Evolutionary conservation across 345 rosid genomes (phyloP).

Genomic region (Eucalyptus fibrosa): DNA sequence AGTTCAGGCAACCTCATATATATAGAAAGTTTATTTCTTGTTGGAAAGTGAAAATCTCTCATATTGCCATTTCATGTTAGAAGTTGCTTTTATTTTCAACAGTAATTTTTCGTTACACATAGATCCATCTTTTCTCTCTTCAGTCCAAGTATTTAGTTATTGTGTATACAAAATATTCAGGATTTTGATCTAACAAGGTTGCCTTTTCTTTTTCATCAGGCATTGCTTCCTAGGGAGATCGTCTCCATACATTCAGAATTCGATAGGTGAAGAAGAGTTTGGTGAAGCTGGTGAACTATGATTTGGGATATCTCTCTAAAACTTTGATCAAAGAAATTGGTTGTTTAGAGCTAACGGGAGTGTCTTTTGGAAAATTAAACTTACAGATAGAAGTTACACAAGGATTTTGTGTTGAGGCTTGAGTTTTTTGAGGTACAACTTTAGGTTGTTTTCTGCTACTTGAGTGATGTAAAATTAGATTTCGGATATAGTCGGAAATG

Average conservation of each 20-base stretch:
- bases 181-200: not conserved
- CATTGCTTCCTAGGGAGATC: slow-evolving; percentile 43
- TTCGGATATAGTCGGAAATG: slow-evolving; percentile 49
- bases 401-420: slow-evolving; percentile 50
- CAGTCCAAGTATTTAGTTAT: not conserved
- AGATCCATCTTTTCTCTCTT: not conserved
- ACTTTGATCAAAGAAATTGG: slow-evolving; percentile 27
- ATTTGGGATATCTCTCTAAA: slow-evolving; percentile 15
- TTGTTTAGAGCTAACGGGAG: slow-evolving; percentile 51
- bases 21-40: not conserved
- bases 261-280: slow-evolving; percentile 30
- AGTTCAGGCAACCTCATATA: not conserved
- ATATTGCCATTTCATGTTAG: not conserved
- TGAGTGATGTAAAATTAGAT: slow-evolving; percentile 74
- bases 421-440: slow-evolving; percentile 33
- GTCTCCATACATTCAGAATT: slow-evolving; percentile 1
- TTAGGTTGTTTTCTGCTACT: slow-evolving; percentile 17
- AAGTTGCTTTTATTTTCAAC: not conserved
- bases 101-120: not conserved
- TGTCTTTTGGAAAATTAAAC: slow-evolving; percentile 34
- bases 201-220: slow-evolving; percentile 24
- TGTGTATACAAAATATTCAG: not conserved
- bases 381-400: slow-evolving; percentile 33
- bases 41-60: not conserved
- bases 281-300: slow-evolving; percentile 46